Percentiles rank a stretch among this genome's conserved stretches.
phyloP scores from a whole-genome alignment of 1,284 basidiomycete genomes.

The Leccinum griseonigrum region DNA sequence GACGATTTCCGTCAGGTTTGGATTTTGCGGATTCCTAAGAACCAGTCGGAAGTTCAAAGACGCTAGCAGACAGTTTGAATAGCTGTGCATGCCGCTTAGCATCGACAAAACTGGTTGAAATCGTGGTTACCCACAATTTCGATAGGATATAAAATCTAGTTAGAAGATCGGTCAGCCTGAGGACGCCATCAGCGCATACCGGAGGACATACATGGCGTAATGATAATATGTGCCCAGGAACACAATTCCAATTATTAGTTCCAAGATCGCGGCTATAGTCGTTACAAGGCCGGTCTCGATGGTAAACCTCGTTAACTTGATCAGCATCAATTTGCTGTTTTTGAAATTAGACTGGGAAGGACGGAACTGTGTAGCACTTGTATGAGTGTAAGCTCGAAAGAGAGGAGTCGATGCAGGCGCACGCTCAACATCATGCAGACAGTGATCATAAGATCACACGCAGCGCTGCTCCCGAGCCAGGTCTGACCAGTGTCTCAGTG shows the following conservation, averaged over 20 bases:
- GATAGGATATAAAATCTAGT: conserved; percentile 14
- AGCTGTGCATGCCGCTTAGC: conserved; percentile 4
- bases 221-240: conserved; percentile 2
- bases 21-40: conserved; percentile 1
- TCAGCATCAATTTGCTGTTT: not conserved
- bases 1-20: not conserved
- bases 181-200: not conserved
- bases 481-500: not conserved
- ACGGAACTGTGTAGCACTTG: not conserved
- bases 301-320: not conserved
- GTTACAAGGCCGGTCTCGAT: not conserved
- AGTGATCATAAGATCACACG: not conserved
- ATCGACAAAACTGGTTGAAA: not conserved
- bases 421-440: not conserved
- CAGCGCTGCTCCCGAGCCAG: not conserved
- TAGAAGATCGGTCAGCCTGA: not conserved
- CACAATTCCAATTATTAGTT: too few relatives aligned
- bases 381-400: not conserved
- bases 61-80: conserved; percentile 14
- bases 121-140: conserved; percentile 8
- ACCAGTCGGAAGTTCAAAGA: conserved; percentile 10
- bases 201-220: conserved; percentile 9
- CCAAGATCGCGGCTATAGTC: not conserved
- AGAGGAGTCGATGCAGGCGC: not conserved
- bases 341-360: not conserved